phyloP scores from a whole-genome alignment of 306 rosid genomes.

The Malus orientalis region DNA sequence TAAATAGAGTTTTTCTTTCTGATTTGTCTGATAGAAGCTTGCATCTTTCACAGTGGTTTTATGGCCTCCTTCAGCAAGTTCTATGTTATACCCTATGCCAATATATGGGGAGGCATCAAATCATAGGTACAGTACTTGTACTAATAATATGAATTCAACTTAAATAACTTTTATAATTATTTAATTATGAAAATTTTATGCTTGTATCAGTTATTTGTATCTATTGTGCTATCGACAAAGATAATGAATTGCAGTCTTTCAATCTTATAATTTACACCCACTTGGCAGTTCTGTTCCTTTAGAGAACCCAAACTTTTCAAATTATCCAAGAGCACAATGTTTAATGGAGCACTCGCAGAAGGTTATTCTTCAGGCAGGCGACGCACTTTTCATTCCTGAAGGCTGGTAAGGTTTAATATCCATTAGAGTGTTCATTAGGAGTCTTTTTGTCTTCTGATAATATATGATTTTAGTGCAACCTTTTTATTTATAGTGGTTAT shows the following conservation, averaged over 20 bases:
- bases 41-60: conserved; percentile 52
- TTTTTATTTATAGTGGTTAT: background rate
- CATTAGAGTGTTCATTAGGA: background rate
- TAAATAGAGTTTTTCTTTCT: background rate
- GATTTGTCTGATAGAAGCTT: background rate
- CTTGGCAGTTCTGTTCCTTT: conserved; percentile 65
- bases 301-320: conserved; percentile 67
- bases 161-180: background rate
- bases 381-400: conserved; percentile 94
- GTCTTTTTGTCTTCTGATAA: background rate
- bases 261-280: background rate
- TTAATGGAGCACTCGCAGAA: conserved; percentile 55
- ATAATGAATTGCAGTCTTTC: background rate
- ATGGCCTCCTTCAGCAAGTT: conserved; percentile 96
- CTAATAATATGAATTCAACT: background rate
- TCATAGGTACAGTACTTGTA: conserved; percentile 57
- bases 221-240: background rate
- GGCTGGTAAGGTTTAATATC: conserved; percentile 65
- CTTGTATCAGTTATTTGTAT: background rate
- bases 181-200: background rate
- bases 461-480: background rate
- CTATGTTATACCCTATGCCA: conserved; percentile 72
- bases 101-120: conserved; percentile 94
- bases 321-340: conserved; percentile 68
- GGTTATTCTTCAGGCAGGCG: conserved; percentile 76